Evolutionary conservation across 768 basidiomycete genomes (phyloP).

Genomic region (Suillus tomentosus): DNA sequence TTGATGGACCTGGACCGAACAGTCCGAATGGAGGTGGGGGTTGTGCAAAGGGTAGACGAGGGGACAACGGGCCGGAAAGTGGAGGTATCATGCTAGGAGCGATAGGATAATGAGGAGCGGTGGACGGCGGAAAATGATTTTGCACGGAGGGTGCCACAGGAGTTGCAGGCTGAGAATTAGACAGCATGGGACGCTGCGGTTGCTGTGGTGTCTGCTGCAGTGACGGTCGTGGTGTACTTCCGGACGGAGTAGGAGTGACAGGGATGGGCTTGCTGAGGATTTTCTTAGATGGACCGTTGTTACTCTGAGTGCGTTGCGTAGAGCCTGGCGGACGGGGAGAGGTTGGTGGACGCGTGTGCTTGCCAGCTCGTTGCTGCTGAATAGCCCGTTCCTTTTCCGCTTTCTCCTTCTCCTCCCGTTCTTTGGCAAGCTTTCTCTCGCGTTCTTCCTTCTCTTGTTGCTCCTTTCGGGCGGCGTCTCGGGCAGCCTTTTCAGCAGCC

Average conservation of each 20-base stretch:
- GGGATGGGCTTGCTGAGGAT: slow-evolving; percentile 50
- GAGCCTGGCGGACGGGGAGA: slow-evolving; percentile 55
- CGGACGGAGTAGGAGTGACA: slow-evolving; percentile 21
- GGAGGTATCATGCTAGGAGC: slow-evolving; percentile 46
- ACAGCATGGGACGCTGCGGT: slow-evolving; percentile 37
- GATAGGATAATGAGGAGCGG: slow-evolving; percentile 51
- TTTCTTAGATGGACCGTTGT: slow-evolving; percentile 59
- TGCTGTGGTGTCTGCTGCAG: slow-evolving; percentile 40
- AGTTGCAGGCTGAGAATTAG: slow-evolving; percentile 48
- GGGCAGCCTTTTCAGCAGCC: slow-evolving; percentile 50
- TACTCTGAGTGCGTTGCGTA: slow-evolving; percentile 47
- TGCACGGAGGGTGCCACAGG: slow-evolving; percentile 34
- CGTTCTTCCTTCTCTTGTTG: slow-evolving; percentile 67
- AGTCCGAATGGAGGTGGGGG: slow-evolving; percentile 46
- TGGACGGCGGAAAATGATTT: slow-evolving; percentile 45
- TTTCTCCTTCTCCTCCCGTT: slow-evolving; percentile 65
- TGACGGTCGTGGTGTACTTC: slow-evolving; percentile 21
- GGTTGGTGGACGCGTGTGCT: slow-evolving; percentile 48
- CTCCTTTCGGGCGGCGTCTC: slow-evolving; percentile 40
- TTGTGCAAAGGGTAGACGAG: slow-evolving; percentile 53
- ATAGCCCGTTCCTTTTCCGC: slow-evolving; percentile 47
- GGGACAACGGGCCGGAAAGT: slow-evolving; percentile 45
- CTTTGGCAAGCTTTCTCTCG: slow-evolving; percentile 63
- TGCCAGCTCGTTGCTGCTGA: slow-evolving; percentile 50
- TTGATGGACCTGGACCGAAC: slow-evolving; percentile 47